Conservation (phyloP, 768 basidiomycete genomes). For the Pulveroboletus frians region DNA sequence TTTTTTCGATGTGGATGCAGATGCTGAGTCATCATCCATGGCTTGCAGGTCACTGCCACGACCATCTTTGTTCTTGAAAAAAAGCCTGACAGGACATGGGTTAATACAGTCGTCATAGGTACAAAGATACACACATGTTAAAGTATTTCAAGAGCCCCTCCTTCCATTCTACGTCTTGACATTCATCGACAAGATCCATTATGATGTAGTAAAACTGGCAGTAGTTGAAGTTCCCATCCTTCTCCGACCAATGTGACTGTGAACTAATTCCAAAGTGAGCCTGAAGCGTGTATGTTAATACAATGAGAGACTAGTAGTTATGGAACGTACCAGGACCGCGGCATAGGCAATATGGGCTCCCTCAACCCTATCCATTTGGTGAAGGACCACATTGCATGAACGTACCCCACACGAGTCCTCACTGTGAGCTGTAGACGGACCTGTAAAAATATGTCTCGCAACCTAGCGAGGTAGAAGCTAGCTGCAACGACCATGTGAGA, state of each 20-base stretch:
- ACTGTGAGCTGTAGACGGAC: neutral
- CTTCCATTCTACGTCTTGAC: neutral
- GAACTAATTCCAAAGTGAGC: conserved; percentile 6
- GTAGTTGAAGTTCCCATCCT: conserved; percentile 4
- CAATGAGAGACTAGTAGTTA: neutral
- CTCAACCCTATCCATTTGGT: neutral
- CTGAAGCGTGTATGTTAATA: neutral
- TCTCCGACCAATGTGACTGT: conserved; percentile 2
- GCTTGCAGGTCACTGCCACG: neutral
- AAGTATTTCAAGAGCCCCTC: neutral
- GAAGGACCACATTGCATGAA: neutral
- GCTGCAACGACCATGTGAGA: neutral
- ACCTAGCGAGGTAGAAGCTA: neutral
- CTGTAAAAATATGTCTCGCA: neutral
- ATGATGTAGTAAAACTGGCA: conserved; percentile 1
- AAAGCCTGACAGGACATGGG: neutral
- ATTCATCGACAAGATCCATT: neutral
- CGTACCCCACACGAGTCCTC: neutral
- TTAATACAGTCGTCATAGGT: neutral
- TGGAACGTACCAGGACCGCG: neutral
- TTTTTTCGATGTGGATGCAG: too few relatives aligned
- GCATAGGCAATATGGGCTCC: conserved; percentile 4
- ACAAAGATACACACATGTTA: neutral
- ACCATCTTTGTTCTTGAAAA: neutral
- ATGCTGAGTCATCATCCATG: too few relatives aligned